These are phyloP conservation scores for Phialemonium atrogriseum DNA, from an alignment of 2,329 filamentous ascomycete species.

Conservation along the genomic window DNA sequence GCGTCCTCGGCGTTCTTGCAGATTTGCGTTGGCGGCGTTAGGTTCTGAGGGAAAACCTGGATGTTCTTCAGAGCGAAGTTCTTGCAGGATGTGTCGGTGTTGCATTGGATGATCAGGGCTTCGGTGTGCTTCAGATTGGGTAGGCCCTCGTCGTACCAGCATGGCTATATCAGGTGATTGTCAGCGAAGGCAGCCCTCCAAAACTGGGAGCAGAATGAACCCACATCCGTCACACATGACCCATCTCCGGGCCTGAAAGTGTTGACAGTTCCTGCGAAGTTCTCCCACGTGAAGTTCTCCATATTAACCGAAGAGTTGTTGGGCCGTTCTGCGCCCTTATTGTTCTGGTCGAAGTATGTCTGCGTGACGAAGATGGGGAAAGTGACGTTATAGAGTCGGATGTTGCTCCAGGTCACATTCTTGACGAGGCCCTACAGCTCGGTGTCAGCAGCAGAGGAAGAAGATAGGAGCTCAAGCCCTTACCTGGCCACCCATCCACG, in stretches of 20 bases:
- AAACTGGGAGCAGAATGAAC: background rate
- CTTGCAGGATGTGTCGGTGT: slow-evolving; percentile 27
- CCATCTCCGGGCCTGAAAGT: slow-evolving; percentile 31
- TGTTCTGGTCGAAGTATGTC: slow-evolving; percentile 30
- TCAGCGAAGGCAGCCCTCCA: background rate
- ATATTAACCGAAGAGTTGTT: slow-evolving; percentile 31
- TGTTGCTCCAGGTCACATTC: slow-evolving; percentile 35
- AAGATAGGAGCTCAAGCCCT: background rate
- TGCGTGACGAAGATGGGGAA: slow-evolving; percentile 39
- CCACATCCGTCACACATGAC: slow-evolving; percentile 25
- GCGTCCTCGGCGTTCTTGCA: slow-evolving; percentile 24
- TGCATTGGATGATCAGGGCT: slow-evolving; percentile 31
- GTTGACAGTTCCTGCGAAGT: slow-evolving; percentile 32
- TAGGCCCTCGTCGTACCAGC: slow-evolving; percentile 33
- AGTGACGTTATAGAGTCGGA: slow-evolving; percentile 31
- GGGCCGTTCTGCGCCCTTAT: slow-evolving; percentile 20
- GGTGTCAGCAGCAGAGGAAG: background rate
- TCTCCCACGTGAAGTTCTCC: slow-evolving; percentile 31
- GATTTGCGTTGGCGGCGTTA: slow-evolving; percentile 18
- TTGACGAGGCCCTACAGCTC: slow-evolving; percentile 26
- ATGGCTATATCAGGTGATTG: slow-evolving; percentile 17
- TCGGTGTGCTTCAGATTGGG: slow-evolving; percentile 29
- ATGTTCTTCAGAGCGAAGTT: slow-evolving; percentile 24
- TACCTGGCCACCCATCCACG: slow-evolving; percentile 27
- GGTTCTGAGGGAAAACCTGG: slow-evolving; percentile 21